These are phyloP conservation scores for Mycena rosella DNA, from an alignment of 768 basidiomycete species.

Conservation along the genomic window DNA sequence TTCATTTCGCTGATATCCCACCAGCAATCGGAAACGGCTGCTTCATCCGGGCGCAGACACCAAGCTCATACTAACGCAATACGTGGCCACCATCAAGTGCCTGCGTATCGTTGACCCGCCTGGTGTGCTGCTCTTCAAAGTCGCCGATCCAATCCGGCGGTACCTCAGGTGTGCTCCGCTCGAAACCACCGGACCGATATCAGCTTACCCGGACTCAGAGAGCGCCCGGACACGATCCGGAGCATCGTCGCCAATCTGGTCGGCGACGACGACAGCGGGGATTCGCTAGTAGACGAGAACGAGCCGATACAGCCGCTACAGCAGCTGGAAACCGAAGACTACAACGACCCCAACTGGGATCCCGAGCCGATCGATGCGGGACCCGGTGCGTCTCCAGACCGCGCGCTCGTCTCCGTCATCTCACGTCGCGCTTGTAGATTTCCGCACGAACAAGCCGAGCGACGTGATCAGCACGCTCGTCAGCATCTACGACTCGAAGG, in stretches of 20 bases:
- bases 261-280: slow-evolving; percentile 84
- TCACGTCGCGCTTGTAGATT: slow-evolving; percentile 67
- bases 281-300: slow-evolving; percentile 86
- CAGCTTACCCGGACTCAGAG: slow-evolving; percentile 54
- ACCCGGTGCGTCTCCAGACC: slow-evolving; percentile 68
- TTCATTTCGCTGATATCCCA: slow-evolving; percentile 19
- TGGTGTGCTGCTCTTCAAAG: slow-evolving; percentile 92
- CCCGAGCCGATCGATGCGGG: slow-evolving; percentile 98
- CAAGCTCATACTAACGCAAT: slow-evolving; percentile 88
- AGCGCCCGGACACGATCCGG: slow-evolving; percentile 92
- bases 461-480: slow-evolving; percentile 97
- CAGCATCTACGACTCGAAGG: slow-evolving; percentile 97
- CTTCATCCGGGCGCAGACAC: slow-evolving; percentile 98
- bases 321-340: slow-evolving; percentile 85
- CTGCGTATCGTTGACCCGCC: slow-evolving; percentile 92
- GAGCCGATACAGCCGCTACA: slow-evolving; percentile 85
- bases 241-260: slow-evolving; percentile 94
- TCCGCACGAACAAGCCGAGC: slow-evolving; percentile 89
- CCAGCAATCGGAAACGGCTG: slow-evolving; percentile 86
- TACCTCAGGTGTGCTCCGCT: slow-evolving; percentile 78
- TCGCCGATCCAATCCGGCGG: slow-evolving; percentile 91
- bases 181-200: too few species aligned
- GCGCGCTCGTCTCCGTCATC: background rate
- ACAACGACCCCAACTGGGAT: slow-evolving; percentile 92
- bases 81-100: slow-evolving; percentile 93